These are phyloP conservation scores for Psilocybe azurescens DNA, from an alignment of 768 basidiomycete genomes.

Conservation along the genomic window DNA sequence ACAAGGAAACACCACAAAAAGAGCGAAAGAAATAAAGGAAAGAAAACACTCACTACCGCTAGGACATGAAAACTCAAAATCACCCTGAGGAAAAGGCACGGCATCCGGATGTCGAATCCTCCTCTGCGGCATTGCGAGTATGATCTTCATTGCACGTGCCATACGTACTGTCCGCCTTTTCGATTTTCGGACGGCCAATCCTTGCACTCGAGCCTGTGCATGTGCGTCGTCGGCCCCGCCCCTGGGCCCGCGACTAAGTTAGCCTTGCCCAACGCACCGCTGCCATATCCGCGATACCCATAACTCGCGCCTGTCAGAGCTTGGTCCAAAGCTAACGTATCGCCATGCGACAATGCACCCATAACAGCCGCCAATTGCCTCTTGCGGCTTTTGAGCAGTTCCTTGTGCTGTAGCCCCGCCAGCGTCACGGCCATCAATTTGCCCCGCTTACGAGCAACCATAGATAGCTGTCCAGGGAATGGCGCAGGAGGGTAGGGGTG, in stretches of 20 bases:
- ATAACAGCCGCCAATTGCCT: constrained; percentile 75
- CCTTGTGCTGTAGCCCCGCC: constrained; percentile 78
- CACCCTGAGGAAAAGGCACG: constrained; percentile 51
- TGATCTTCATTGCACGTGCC: constrained; percentile 49
- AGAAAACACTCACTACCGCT: constrained; percentile 72
- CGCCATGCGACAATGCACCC: constrained; percentile 67
- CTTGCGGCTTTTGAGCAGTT: constrained; percentile 69
- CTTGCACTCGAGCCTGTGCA: constrained; percentile 10
- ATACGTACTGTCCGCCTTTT: constrained; percentile 57
- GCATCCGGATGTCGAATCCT: constrained; percentile 43
- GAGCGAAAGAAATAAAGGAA: constrained; percentile 23
- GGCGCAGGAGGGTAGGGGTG: constrained; percentile 27
- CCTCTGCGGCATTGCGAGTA: constrained; percentile 35
- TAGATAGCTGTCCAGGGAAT: constrained; percentile 29
- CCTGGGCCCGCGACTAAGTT: background rate
- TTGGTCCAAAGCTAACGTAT: constrained; percentile 78
- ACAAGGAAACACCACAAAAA: constrained; percentile 18
- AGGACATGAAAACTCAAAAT: constrained; percentile 66
- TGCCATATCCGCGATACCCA: constrained; percentile 10
- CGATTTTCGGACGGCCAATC: constrained; percentile 52
- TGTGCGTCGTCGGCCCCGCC: background rate
- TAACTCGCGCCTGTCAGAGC: constrained; percentile 61
- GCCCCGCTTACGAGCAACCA: constrained; percentile 34
- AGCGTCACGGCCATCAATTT: constrained; percentile 64
- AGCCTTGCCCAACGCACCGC: background rate